Conservation (phyloP, 1,139 yeast genomes). For the Candida albicans region DNA sequence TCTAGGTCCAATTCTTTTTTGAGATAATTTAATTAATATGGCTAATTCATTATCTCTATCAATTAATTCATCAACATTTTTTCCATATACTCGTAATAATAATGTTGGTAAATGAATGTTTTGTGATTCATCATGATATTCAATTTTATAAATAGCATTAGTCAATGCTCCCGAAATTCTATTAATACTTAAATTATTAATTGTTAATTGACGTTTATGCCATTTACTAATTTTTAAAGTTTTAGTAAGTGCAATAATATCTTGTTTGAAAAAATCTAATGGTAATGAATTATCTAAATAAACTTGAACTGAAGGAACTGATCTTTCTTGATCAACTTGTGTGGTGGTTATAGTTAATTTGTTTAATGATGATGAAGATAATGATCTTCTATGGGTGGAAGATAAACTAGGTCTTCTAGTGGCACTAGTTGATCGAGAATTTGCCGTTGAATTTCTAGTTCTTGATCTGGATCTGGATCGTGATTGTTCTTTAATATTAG, state of each 20-base stretch:
- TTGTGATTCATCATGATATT: conserved; percentile 33
- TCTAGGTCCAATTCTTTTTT: conserved; percentile 82
- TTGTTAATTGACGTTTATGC: conserved; percentile 51
- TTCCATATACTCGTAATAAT: conserved; percentile 85
- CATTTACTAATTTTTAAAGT: conserved; percentile 73
- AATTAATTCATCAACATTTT: conserved; percentile 80
- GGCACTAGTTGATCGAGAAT: conserved; percentile 38
- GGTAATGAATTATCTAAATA: conserved; percentile 74
- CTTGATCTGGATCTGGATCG: conserved; percentile 35
- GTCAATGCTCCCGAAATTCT: conserved; percentile 93
- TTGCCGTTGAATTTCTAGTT: conserved; percentile 35
- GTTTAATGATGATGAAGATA: conserved; percentile 25
- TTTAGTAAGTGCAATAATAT: conserved; percentile 65
- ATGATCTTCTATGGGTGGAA: conserved; percentile 25
- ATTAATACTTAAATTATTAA: conserved; percentile 46
- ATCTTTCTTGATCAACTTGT: conserved; percentile 27
- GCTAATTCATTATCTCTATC: conserved; percentile 82
- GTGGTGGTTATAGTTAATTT: conserved; percentile 31
- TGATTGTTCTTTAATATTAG: conserved; percentile 16
- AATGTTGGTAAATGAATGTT: conserved; percentile 42
- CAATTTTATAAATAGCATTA: conserved; percentile 77
- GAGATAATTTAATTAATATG: conserved; percentile 69
- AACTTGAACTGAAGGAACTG: conserved; percentile 42
- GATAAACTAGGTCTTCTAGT: conserved; percentile 38
- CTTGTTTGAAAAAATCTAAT: conserved; percentile 79